phyloP scores from a whole-genome alignment of 2,329 filamentous ascomycete species.

The Epichloe festucae region DNA sequence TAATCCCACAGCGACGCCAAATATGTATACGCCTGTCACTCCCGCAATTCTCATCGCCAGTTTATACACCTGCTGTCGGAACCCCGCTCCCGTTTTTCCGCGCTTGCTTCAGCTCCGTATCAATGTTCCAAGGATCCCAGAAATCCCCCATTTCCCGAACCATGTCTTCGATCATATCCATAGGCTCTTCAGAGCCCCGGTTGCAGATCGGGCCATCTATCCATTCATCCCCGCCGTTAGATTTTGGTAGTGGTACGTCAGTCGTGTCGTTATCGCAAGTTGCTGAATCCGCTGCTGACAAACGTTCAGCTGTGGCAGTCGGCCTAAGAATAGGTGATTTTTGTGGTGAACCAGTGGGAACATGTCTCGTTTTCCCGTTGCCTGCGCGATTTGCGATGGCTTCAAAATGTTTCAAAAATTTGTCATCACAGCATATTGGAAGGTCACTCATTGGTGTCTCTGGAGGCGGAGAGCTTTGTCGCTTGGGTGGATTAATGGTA shows the following conservation, averaged over 20 bases:
- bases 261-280: neutral
- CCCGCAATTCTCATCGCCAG: neutral
- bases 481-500: neutral
- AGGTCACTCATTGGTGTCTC: constrained; percentile 20
- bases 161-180: constrained; percentile 24
- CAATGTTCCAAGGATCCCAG: constrained; percentile 22
- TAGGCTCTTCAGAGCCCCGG: constrained; percentile 17
- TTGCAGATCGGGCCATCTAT: constrained; percentile 3
- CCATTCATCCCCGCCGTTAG: neutral
- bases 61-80: neutral
- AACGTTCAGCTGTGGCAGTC: constrained; percentile 14
- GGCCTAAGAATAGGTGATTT: constrained; percentile 12
- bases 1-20: neutral
- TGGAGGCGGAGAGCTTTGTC: constrained; percentile 32
- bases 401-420: constrained; percentile 36
- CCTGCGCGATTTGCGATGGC: constrained; percentile 25
- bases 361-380: constrained; percentile 17
- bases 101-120: constrained; percentile 21
- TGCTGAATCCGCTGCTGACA: constrained; percentile 13
- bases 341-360: constrained; percentile 30
- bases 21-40: neutral
- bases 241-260: neutral
- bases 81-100: constrained; percentile 8
- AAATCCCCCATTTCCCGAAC: constrained; percentile 24
- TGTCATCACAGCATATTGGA: constrained; percentile 18